Evolutionary conservation across 139 green algal species (phyloP), one percentile per base, ranked within the genome.

Genomic region (Chlorella sorokiniana): DNA sequence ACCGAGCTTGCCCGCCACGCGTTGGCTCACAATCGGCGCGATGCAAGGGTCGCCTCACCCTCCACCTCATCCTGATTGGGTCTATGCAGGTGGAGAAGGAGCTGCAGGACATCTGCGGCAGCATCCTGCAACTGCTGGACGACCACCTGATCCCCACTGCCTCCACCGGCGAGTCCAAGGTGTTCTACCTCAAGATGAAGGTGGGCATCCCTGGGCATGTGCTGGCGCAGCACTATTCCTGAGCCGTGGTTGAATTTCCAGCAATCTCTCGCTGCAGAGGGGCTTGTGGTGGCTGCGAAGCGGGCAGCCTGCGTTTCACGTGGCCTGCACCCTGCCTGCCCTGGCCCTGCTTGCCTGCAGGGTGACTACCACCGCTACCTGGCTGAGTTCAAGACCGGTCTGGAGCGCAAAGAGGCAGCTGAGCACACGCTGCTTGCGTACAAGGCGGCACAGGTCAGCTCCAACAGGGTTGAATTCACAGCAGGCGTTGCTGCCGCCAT

Each of bases 291-390:
- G 3, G 22, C 54, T 63, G 54, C 54, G n/a, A 27, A 63, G 54
- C 54, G 54, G 54, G 23, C 23, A 25, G 31, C 25, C 54, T 63
- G n/a, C 54, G 31, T 33, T 25, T 25, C 22, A 63, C 31, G 54
- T 4, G 1, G 7, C 9, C 23, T 33, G 23, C 54, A 33, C 4
- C 31, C 52, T n/a, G 10, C 10, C 11, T 5, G 6, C 3, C 20
- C n/a, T n/a, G n/a, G n/a, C n/a, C n/a, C n/a, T n/a, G n/a, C n/a
- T n/a, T n/a, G n/a, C n/a, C 56, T 65, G 56, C 95, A 96, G 93
- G 96, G 96, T 54, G 96, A 99, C 88, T 99, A 99, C 91, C 96
- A 98, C 89, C 90, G 96, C 52, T 99, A 99, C 88, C 90, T 99
- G 74, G 95, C 96, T 27, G 96, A 99, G 93, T 99, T 99, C 92